Evolutionary conservation across 768 basidiomycete genomes (phyloP).

Genomic region (Kwoniella newhampshirensis): DNA sequence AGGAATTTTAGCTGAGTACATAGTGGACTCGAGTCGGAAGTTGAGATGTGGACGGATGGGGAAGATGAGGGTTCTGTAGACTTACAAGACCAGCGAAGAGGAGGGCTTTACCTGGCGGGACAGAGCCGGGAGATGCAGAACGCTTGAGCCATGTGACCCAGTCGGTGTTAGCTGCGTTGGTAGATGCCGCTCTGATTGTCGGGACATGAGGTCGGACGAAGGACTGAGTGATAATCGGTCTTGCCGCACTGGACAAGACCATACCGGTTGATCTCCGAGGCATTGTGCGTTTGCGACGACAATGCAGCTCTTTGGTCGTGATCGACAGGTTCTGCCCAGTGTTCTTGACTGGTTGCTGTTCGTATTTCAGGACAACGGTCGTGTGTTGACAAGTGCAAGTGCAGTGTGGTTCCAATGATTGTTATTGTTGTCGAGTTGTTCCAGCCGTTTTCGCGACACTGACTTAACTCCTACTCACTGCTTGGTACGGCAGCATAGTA

Average conservation of each 20-base stretch:
- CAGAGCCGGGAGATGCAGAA: constrained; percentile 11
- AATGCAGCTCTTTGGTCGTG: too few relatives aligned
- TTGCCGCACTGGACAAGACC: background rate
- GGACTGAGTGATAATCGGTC: background rate
- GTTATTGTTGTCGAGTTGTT: background rate
- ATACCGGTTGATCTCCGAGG: too few relatives aligned
- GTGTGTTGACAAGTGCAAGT: too few relatives aligned
- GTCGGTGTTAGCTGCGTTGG: constrained; percentile 29
- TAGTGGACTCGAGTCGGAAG: background rate
- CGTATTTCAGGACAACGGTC: too few relatives aligned
- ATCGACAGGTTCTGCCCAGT: too few relatives aligned
- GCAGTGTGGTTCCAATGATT: background rate
- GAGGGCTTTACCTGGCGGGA: constrained; percentile 29
- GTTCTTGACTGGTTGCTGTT: too few relatives aligned
- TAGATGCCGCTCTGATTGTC: constrained; percentile 29
- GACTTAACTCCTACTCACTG: background rate
- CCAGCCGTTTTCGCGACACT: background rate
- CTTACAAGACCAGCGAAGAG: constrained; percentile 50
- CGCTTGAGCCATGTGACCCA: constrained; percentile 40
- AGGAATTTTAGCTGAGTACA: background rate
- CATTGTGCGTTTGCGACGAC: too few relatives aligned
- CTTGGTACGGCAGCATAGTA: constrained; percentile 8
- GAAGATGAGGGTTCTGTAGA: background rate
- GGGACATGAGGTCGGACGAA: constrained; percentile 6
- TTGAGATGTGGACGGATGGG: background rate